These are phyloP conservation scores for Trichoderma endophyticum DNA, from an alignment of 2,329 filamentous ascomycete genomes.

Conservation along the genomic window DNA sequence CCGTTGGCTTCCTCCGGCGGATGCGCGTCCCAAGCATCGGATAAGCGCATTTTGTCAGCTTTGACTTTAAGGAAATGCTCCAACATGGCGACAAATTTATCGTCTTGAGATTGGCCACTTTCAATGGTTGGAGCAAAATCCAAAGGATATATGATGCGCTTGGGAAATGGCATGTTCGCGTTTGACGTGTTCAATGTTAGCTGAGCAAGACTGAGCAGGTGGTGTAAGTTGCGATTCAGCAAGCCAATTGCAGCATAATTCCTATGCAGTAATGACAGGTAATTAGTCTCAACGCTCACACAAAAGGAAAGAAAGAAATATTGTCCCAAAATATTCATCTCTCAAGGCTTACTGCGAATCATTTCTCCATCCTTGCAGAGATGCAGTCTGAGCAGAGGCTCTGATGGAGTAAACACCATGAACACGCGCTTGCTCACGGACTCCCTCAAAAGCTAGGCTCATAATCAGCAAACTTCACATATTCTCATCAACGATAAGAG, in stretches of 20 bases:
- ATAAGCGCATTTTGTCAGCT: conserved; percentile 22
- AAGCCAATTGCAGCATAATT: conserved; percentile 25
- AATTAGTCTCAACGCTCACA: not conserved
- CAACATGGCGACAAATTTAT: conserved; percentile 27
- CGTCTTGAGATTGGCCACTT: conserved; percentile 17
- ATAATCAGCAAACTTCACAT: not conserved
- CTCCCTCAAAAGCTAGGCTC: conserved; percentile 22
- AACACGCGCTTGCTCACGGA: conserved; percentile 23
- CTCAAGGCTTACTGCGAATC: conserved; percentile 24
- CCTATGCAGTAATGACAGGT: not conserved
- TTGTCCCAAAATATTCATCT: not conserved
- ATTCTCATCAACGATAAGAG: not conserved
- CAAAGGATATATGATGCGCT: conserved; percentile 27
- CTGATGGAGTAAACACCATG: conserved; percentile 33
- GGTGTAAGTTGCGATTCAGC: conserved; percentile 26
- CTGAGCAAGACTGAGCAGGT: conserved; percentile 24
- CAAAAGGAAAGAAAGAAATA: not conserved
- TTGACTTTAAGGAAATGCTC: conserved; percentile 24
- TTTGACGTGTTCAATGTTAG: conserved; percentile 20
- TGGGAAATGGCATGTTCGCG: conserved; percentile 2
- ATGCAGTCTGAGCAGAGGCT: conserved; percentile 19
- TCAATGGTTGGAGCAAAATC: conserved; percentile 24
- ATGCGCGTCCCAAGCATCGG: conserved; percentile 23
- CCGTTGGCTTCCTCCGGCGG: conserved; percentile 25
- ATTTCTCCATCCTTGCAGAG: conserved; percentile 19